Evolutionary conservation across 768 basidiomycete species (phyloP), one percentile per base, ranked within the genome.

Genomic region (Xerocomellus amylosporus): DNA sequence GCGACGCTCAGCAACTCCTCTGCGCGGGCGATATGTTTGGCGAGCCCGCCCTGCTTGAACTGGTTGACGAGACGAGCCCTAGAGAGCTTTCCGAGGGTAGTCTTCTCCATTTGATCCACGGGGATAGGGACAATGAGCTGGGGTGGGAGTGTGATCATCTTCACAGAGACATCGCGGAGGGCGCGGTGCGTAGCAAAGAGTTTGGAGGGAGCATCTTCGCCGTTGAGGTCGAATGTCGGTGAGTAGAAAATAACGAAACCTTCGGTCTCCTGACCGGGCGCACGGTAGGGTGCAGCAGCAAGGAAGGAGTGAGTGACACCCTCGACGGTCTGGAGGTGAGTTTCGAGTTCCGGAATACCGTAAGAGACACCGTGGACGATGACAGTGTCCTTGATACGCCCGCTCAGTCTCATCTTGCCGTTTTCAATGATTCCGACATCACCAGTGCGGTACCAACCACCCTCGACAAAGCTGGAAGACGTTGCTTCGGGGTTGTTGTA

Each of bases 381-480:
- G 58, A 77, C 60, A 19, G 68, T 72, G 28, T 76, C 74, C 57
- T 77, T 77, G 58, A 76, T 73, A 34, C 76, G 69, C 8, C 76
- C 75, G 40, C 71, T 64, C 31, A 77, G 61, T 44, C 72, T 67
- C 50, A 79, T 64, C 51, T 64, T 66, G 4, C 71, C 68, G 6
- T 68, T 63, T 39, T 66, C 55, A 10, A 79, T 60, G 37, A 70
- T 62, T 3, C 76, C 81, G 9, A 79, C 65, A 58, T 86, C 84
- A 1, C 84, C 84, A 17, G 83, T 84, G 59, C 76, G 77, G 67
- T 81, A 80, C 83, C 83, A 86, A 6, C 79, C 73, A 19, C 77
- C 79, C 9, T 66, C 57, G 0, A 74, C 73, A 57, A 85, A 79
- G 28, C 77, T 74, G 30, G 76, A 72, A 8, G 55, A 52, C 6